These are phyloP conservation scores for Chlorencoelia australis DNA, from an alignment of 2,329 filamentous ascomycete genomes.

Conservation along the genomic window DNA sequence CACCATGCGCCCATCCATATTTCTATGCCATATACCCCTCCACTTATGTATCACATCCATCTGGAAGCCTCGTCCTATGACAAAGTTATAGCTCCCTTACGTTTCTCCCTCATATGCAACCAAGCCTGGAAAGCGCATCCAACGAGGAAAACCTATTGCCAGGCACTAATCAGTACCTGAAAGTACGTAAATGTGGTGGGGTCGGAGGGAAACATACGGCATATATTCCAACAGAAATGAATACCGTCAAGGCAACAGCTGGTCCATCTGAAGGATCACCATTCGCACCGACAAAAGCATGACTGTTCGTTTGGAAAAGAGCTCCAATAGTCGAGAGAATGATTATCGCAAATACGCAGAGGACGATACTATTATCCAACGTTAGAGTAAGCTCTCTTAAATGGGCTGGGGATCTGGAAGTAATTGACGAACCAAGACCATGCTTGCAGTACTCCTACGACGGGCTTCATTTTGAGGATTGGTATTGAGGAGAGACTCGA, in stretches of 20 bases:
- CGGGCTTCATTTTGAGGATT: conserved; percentile 65
- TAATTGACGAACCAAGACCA: conserved; percentile 84
- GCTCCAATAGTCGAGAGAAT: conserved; percentile 54
- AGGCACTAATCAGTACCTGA: not conserved
- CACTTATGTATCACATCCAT: not conserved
- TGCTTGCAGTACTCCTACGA: conserved; percentile 84
- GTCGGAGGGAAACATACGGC: conserved; percentile 49
- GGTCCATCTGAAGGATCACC: conserved; percentile 53
- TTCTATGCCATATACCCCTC: conserved; percentile 4
- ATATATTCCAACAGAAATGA: conserved; percentile 82
- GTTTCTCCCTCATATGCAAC: conserved; percentile 73
- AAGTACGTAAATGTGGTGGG: conserved; percentile 2
- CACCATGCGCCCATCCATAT: conserved; percentile 16
- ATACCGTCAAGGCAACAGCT: conserved; percentile 75
- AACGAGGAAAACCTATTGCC: conserved; percentile 65
- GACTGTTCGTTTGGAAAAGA: conserved; percentile 71
- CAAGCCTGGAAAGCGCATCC: conserved; percentile 88
- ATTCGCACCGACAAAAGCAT: conserved; percentile 69
- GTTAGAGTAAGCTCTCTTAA: conserved; percentile 4
- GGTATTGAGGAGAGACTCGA: not conserved
- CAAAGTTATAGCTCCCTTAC: conserved; percentile 75
- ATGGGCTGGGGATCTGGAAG: conserved; percentile 8
- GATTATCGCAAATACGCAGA: conserved; percentile 55
- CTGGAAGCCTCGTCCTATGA: too few species aligned
- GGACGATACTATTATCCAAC: conserved; percentile 50